Evolutionary conservation across 2,329 filamentous ascomycete genomes (phyloP), one percentile per base, ranked within the genome.

Genomic region (Coniella vitis): DNA sequence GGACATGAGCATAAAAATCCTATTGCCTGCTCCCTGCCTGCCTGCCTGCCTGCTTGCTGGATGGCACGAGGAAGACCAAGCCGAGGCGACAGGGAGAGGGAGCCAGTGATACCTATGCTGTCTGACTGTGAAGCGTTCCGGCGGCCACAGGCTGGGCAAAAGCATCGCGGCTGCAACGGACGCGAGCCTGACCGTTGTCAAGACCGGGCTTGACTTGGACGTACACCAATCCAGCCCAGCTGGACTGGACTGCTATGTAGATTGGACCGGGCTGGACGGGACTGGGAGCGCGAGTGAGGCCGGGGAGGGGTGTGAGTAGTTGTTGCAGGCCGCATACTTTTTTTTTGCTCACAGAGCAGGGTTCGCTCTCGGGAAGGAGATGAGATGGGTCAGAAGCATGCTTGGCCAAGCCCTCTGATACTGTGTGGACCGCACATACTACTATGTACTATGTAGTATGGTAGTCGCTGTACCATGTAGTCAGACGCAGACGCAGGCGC

Each of bases 161-260:
- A 57, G 64, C 58, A 73, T 72, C 70, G 69, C 10, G 25, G 10
- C 25, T 29, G 25, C 65, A 63, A 67, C 70, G 71, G 69, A 69
- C 69, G 67, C 71, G 69, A 68, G 71, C 72, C 74, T 75, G 70
- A 69, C 70, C 67, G 71, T 72, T 70, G 69, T 62, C 64, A 68
- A 62, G 57, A 61, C 25, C n/a, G n/a, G n/a, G n/a, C 63, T 64
- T 59, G 57, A 60, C 62, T 58, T 49, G 53, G 50, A 4, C 38
- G 53, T 57, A 55, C 57, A 54, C 71, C 71, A 73, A 73, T 70
- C n/a, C n/a, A n/a, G n/a, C n/a, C 25, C 25, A 29, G 25, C 25
- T 29, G 25, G 25, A n/a, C n/a, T n/a, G n/a, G n/a, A n/a, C n/a
- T n/a, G n/a, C n/a, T n/a, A n/a, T n/a, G n/a, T n/a, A n/a, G n/a